Evolutionary conservation across 2,329 filamentous ascomycete genomes (phyloP), one percentile per base, ranked within the genome.

Genomic region (Sarocladium strictum): DNA sequence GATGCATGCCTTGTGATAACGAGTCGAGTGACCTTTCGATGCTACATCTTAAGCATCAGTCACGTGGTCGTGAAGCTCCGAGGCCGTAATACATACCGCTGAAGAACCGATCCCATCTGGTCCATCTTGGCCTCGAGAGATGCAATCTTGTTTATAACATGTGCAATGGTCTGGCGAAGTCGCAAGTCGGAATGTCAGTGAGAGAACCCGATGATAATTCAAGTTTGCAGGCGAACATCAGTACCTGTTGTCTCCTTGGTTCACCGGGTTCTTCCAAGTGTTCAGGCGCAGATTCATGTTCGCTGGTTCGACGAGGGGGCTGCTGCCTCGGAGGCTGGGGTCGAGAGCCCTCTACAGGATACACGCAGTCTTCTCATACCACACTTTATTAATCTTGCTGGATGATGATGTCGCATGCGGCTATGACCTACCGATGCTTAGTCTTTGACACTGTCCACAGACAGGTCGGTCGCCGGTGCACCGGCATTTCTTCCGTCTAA

Each of bases 381-480:
- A n/a, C n/a, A n/a, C n/a, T n/a, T n/a, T n/a, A n/a, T n/a, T n/a
- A n/a, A n/a, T n/a, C n/a, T n/a, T n/a, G n/a, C n/a, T n/a, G n/a
- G n/a, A n/a, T n/a, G n/a, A n/a, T 9, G 37, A 40, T 15, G 37
- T 7, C 14, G 17, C 17, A 5, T n/a, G 7, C 6, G 37, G 17
- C 14, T n/a, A 7, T 23, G 9, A 45, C 40, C 24, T 10, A 45
- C 40, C 40, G 9, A 26, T 45, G 19, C 40, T 26, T 45, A 45
- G 40, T 23, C 40, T 23, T 17, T 45, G 40, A 17, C 40, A 45
- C 19, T 45, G 40, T 23, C 19, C 40, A 26, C 40, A 45, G 19
- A 26, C 40, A 14, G 40, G 40, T 26, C 40, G 40, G 40, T 45
- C 40, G 40, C 40, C 40, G 40, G 40, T 45, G 23, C 40, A 45